These are phyloP conservation scores for Macrophomina tecta DNA, from an alignment of 2,329 filamentous ascomycete genomes.

Conservation along the genomic window DNA sequence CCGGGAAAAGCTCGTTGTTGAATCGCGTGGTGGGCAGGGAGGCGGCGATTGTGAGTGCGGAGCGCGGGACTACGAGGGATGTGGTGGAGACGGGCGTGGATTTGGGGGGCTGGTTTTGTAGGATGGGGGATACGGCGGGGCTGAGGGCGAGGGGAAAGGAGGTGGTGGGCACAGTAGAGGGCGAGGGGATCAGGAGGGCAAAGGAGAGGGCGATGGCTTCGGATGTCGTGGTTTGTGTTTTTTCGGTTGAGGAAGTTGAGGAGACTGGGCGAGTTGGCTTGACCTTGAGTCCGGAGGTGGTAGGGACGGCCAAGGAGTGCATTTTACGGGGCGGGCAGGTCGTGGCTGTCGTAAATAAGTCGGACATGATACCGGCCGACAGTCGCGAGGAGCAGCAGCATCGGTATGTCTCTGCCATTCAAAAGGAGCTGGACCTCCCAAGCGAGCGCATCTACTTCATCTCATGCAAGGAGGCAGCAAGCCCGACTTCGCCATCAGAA, in stretches of 20 bases:
- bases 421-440: constrained; percentile 34
- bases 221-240: constrained; percentile 81
- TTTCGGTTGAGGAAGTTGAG: constrained; percentile 67
- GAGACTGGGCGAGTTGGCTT: constrained; percentile 38
- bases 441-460: constrained; percentile 64
- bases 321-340: constrained; percentile 57
- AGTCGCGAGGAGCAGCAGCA: constrained; percentile 29
- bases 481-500: constrained; percentile 4
- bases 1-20: constrained; percentile 91
- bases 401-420: constrained; percentile 30
- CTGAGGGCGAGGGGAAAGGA: constrained; percentile 57
- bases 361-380: constrained; percentile 56
- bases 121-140: constrained; percentile 94
- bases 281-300: constrained; percentile 62
- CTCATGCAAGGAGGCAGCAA: constrained; percentile 71
- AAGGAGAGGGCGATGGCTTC: constrained; percentile 80
- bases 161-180: constrained; percentile 74
- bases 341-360: constrained; percentile 67
- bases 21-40: constrained; percentile 90
- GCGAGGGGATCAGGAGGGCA: constrained; percentile 88
- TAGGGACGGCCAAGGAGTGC: constrained; percentile 59
- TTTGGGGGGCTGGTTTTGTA: constrained; percentile 86
- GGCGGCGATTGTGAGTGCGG: constrained; percentile 90
- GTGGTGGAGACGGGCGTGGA: constrained; percentile 92
- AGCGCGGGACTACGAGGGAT: constrained; percentile 93